Conservation (phyloP, 2,329 filamentous ascomycete species). For the Colletotrichum abscissum region DNA sequence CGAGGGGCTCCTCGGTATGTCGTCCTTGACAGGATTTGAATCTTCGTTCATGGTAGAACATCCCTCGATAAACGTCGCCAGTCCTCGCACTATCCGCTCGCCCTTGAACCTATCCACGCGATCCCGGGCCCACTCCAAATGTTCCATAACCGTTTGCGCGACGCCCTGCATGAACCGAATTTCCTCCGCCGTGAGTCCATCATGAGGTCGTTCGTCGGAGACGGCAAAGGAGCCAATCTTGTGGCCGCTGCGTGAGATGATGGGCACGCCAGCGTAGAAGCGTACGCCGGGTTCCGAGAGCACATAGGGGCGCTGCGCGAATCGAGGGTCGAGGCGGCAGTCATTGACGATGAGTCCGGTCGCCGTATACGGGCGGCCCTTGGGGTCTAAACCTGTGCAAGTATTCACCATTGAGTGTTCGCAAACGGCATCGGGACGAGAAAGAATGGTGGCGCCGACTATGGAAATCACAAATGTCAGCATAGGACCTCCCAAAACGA, state of each 20-base stretch:
- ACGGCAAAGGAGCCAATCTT: constrained; percentile 72
- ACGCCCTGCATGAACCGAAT: constrained; percentile 67
- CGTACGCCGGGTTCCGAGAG: constrained; percentile 45
- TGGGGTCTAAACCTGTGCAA: constrained; percentile 40
- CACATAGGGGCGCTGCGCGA: constrained; percentile 46
- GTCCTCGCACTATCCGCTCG: constrained; percentile 64
- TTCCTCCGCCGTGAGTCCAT: constrained; percentile 60
- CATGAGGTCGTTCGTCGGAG: constrained; percentile 65
- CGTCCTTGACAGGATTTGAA: constrained; percentile 3
- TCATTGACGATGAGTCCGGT: constrained; percentile 45
- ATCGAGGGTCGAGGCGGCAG: constrained; percentile 45
- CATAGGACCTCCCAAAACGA: constrained; percentile 5
- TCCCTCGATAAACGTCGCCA: constrained; percentile 66
- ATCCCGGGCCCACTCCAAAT: constrained; percentile 67
- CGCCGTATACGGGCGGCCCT: constrained; percentile 42
- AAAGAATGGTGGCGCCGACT: constrained; percentile 40
- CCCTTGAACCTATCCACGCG: constrained; percentile 63
- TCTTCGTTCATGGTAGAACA: constrained; percentile 45
- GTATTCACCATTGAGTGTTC: constrained; percentile 41
- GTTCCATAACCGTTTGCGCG: constrained; percentile 67
- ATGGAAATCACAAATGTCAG: constrained; percentile 8
- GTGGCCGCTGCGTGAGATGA: constrained; percentile 64
- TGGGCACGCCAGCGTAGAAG: constrained; percentile 63
- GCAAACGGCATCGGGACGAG: constrained; percentile 48
- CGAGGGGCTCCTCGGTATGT: constrained; percentile 12